These are phyloP conservation scores for Macrolepiota dolichaula DNA, from an alignment of 768 basidiomycete species.

Conservation along the genomic window DNA sequence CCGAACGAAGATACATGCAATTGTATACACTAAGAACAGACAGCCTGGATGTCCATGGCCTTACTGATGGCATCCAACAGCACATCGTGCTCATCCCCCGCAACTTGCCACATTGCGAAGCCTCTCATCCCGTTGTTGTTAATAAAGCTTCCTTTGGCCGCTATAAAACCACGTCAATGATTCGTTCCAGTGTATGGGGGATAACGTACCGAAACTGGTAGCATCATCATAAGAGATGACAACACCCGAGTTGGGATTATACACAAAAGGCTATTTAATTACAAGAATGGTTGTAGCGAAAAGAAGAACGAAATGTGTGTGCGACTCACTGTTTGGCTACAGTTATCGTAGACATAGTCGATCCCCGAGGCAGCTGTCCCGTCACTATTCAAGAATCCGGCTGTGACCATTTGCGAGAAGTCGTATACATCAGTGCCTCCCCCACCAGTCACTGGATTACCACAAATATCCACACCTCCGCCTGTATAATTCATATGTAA, in stretches of 20 bases:
- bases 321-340: constrained; percentile 71
- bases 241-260: constrained; percentile 45
- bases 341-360: constrained; percentile 56
- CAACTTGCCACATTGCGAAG: constrained; percentile 66
- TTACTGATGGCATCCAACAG: constrained; percentile 52
- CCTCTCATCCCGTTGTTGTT: constrained; percentile 48
- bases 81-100: constrained; percentile 56
- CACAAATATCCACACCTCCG: constrained; percentile 44
- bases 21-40: constrained; percentile 14
- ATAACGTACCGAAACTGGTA: constrained; percentile 45
- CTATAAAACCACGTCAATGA: constrained; percentile 19
- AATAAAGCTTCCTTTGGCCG: constrained; percentile 61
- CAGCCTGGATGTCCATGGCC: constrained; percentile 30
- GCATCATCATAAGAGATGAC: constrained; percentile 72
- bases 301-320: too few species aligned
- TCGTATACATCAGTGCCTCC: constrained; percentile 49
- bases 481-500: not conserved
- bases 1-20: too few species aligned
- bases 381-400: constrained; percentile 47
- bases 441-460: constrained; percentile 20
- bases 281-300: not conserved
- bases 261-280: constrained; percentile 57
- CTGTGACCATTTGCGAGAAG: constrained; percentile 57
- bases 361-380: constrained; percentile 48
- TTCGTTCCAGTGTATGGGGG: not conserved